phyloP scores from a whole-genome alignment of 176 grass and related monocot genomes.

The Bonia amplexicaulis region DNA sequence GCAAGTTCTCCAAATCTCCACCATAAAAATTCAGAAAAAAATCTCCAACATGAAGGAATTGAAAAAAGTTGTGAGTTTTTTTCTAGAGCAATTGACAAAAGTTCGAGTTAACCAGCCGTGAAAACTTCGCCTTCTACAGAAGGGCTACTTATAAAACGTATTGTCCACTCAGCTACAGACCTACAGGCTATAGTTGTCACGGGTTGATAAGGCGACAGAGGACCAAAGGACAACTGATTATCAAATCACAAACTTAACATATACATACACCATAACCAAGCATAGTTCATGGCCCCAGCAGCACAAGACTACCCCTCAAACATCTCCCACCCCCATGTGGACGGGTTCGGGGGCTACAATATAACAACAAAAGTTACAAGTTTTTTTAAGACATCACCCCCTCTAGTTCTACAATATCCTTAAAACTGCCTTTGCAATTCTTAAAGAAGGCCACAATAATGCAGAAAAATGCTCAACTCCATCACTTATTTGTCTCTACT shows the following conservation, averaged over 20 bases:
- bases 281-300: background rate
- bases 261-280: conserved; percentile 4
- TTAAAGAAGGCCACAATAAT: background rate
- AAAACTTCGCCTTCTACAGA: background rate
- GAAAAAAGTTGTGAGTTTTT: background rate
- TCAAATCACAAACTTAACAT: background rate
- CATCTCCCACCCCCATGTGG: conserved; percentile 33
- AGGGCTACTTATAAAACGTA: background rate
- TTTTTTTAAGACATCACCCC: background rate
- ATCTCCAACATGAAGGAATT: background rate
- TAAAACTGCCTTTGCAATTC: conserved; percentile 8
- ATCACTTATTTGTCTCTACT: conserved; percentile 27
- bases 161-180: background rate
- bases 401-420: conserved; percentile 7
- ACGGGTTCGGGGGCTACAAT: conserved; percentile 24
- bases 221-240: background rate
- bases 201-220: background rate
- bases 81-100: background rate
- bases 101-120: background rate
- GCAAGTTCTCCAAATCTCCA: background rate
- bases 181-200: background rate
- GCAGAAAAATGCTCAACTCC: background rate
- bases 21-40: background rate
- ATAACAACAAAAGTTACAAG: conserved; percentile 30
- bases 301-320: conserved; percentile 12